Evolutionary conservation across 1,284 basidiomycete species (phyloP).

Genomic region (Trichosporon asahii): DNA sequence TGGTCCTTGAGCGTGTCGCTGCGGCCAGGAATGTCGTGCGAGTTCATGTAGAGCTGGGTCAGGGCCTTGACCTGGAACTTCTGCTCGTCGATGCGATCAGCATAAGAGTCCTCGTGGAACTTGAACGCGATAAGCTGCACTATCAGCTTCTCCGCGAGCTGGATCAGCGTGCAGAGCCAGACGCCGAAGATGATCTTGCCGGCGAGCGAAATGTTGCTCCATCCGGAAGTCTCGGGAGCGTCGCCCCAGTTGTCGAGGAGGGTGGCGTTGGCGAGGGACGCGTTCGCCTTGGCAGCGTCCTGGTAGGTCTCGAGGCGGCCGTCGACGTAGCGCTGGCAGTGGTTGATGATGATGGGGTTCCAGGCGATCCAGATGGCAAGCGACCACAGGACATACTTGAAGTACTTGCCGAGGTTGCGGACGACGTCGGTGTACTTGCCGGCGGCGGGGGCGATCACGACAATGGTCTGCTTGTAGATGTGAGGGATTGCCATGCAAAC

Average conservation of each 20-base stretch:
- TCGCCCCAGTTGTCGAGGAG: conserved; percentile 43
- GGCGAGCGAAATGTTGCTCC: conserved; percentile 34
- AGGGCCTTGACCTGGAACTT: conserved; percentile 74
- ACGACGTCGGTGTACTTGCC: conserved; percentile 75
- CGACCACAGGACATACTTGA: conserved; percentile 69
- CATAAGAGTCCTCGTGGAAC: conserved; percentile 85
- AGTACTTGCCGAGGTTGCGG: conserved; percentile 60
- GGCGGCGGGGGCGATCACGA: conserved; percentile 65
- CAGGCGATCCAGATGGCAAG: conserved; percentile 65
- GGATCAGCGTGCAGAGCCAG: conserved; percentile 66
- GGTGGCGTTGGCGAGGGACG: conserved; percentile 14
- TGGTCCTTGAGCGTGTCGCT: conserved; percentile 61
- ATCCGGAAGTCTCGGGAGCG: conserved; percentile 19
- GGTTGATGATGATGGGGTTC: conserved; percentile 60
- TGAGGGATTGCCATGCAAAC: conserved; percentile 61
- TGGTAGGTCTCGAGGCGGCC: not conserved
- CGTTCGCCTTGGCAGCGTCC: conserved; percentile 11
- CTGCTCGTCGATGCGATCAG: conserved; percentile 79
- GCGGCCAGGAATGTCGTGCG: conserved; percentile 66
- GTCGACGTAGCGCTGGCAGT: conserved; percentile 17
- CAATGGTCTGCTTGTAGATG: conserved; percentile 63
- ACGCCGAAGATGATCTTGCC: conserved; percentile 62
- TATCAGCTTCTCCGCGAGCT: conserved; percentile 77
- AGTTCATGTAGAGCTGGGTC: conserved; percentile 74
- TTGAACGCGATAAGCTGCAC: conserved; percentile 75